Evolutionary conservation across 495 filamentous ascomycete genomes (phyloP), one percentile per base, ranked within the genome.

Genomic region (Trichoderma erinaceum): DNA sequence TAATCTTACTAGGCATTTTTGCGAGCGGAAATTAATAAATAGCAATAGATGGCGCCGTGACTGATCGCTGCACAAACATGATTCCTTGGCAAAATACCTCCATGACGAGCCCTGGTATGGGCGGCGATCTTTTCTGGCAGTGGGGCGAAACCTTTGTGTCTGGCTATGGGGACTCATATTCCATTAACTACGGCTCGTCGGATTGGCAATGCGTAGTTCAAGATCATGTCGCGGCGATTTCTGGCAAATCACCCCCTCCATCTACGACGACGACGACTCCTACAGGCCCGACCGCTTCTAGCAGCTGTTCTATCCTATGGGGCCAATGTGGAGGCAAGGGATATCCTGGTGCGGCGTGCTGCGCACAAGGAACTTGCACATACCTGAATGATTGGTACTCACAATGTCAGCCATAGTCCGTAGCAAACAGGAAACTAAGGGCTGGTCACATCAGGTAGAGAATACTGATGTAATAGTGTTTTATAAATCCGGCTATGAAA

Each of bases 61-160:
- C 74, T 10, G 65, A 83, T 66, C 74, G 80, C 66, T 82, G 79
- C 72, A 67, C 63, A 25, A 66, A 82, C 8, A 78, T 84, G 69
- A 75, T 73, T 2, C 75, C 79, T 0, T 89, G 86, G 86, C 87
- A 89, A 75, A 64, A 76, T 35, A 80, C 82, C 0, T 80, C 85
- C 4, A 71, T 87, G 4, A 75, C 76, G 1, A 63, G 66, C 13
- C 80, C 76, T 10, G 81, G 75, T 32, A 80, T 88, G 66, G 78
- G 80, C 0, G 85, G 74, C 3, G 88, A 90, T 75, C 74, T 87
- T 69, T 89, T 83, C 72, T 91, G 85, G 87, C 86, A 90, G 70
- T 87, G 82, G 71, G 87, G 86, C 10, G 86, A 87, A 67, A 78
- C 73, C n/a, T 71, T 87, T 18, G 81, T 78, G 66, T 73, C 68